Evolutionary conservation across 176 grass and related monocot genomes (phyloP).

Genomic region (Olyra latifolia): DNA sequence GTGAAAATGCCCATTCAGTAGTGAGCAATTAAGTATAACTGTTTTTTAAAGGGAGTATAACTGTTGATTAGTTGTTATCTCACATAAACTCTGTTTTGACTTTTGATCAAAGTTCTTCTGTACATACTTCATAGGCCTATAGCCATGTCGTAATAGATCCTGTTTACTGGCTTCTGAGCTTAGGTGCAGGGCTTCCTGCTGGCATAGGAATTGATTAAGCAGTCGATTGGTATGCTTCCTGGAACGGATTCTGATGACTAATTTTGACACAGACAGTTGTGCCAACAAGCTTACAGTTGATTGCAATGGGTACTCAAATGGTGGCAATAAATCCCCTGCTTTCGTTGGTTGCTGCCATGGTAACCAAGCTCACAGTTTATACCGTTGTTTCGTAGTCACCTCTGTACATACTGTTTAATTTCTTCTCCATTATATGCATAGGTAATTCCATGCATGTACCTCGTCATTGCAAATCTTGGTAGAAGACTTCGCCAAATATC

Average conservation of each 20-base stretch:
- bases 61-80: not conserved
- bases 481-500: conserved; percentile 59
- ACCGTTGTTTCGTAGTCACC: conserved; percentile 5
- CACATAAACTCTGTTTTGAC: not conserved
- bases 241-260: conserved; percentile 21
- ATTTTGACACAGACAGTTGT: conserved; percentile 56
- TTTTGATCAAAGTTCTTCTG: not conserved
- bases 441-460: conserved; percentile 59
- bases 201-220: not conserved
- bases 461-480: conserved; percentile 61
- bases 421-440: conserved; percentile 19
- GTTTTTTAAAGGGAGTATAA: too few species aligned
- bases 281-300: conserved; percentile 64
- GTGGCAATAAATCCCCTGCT: conserved; percentile 54
- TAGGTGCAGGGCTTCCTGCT: not conserved
- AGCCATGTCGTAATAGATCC: not conserved
- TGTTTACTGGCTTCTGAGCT: not conserved
- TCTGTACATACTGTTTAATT: conserved; percentile 27
- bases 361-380: too few species aligned
- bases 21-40: too few species aligned
- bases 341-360: conserved; percentile 55
- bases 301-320: conserved; percentile 78
- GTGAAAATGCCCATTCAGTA: conserved; percentile 21
- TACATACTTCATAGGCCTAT: not conserved
- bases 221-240: not conserved